Evolutionary conservation across 306 rosid genomes (phyloP), one percentile per base, ranked within the genome.

Genomic region (Cyclanthera cordifolia): DNA sequence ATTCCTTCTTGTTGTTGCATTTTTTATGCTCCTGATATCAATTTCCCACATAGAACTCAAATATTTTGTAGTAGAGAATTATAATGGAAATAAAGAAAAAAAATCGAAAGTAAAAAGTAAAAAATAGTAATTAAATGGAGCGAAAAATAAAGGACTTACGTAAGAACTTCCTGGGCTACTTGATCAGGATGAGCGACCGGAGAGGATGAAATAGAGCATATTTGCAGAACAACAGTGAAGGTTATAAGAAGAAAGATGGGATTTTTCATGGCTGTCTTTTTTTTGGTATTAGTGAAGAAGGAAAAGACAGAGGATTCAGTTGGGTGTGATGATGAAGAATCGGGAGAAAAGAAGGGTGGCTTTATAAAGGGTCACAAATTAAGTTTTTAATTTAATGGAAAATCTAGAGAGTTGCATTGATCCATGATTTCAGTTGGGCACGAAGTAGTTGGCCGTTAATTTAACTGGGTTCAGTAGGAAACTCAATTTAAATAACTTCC

Each of bases 1-100:
- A 25, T 74, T 84, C 51, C 98, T 81, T 46, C 95, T 79, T 1
- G 93, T 73, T 1, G 94, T 84, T 16, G 34, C 84, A 72, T 87
- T 89, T 57, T 87, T 87, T 66, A 84, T 79, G 83, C 89, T 93
- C 84, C 96, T 93, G 82, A 59, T 58, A 37, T 37, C 16, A 13
- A 3, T 13, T 3, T 12, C 50, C 50, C 50, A 46, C 16, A 2
- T n/a, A n/a, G n/a, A n/a, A n/a, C n/a, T n/a, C n/a, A n/a, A n/a
- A n/a, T n/a, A n/a, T n/a, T n/a, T n/a, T n/a, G n/a, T n/a, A n/a
- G n/a, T n/a, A n/a, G n/a, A n/a, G n/a, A n/a, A n/a, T n/a, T n/a
- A n/a, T n/a, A n/a, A n/a, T n/a, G n/a, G n/a, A n/a, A n/a, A n/a
- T n/a, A n/a, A n/a, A n/a, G n/a, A n/a, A n/a, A n/a, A n/a, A n/a